Conservation (phyloP, 2,329 filamentous ascomycete genomes). For the Falciphora oryzae region DNA sequence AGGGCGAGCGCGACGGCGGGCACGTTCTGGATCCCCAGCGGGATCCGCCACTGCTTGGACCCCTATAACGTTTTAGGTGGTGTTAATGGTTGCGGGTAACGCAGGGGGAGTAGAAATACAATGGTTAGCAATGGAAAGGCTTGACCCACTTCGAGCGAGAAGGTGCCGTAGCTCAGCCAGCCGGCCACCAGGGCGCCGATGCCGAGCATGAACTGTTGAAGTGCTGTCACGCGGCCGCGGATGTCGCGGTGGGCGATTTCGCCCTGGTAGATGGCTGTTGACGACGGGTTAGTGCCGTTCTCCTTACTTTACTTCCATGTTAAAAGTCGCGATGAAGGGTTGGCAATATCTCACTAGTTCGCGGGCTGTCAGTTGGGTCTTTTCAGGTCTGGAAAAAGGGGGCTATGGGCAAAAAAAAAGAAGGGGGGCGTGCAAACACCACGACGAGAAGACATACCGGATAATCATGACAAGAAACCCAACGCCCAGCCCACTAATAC, state of each 20-base stretch:
- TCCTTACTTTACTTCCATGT: not conserved
- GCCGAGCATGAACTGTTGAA: slow-evolving; percentile 81
- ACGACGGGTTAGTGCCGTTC: not conserved
- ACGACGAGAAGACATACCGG: slow-evolving; percentile 24
- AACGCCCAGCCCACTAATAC: slow-evolving; percentile 60
- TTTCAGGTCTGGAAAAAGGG: not conserved
- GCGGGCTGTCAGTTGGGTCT: not conserved
- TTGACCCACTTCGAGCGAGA: slow-evolving; percentile 1
- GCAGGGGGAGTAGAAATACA: too few species aligned
- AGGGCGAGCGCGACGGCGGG: slow-evolving; percentile 59
- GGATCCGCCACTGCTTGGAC: slow-evolving; percentile 45
- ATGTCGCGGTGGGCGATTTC: slow-evolving; percentile 75
- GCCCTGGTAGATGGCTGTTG: slow-evolving; percentile 61
- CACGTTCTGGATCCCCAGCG: slow-evolving; percentile 50
- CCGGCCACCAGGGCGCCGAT: slow-evolving; percentile 66
- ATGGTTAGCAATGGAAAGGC: too few species aligned
- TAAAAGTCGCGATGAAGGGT: not conserved
- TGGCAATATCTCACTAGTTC: not conserved
- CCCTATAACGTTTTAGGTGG: slow-evolving; percentile 29
- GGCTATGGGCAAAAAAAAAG: not conserved
- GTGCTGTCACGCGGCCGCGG: slow-evolving; percentile 65
- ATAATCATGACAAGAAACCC: slow-evolving; percentile 37
- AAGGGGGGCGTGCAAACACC: not conserved
- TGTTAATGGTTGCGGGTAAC: too few species aligned
- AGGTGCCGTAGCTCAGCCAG: slow-evolving; percentile 64